Evolutionary conservation across 805 yeast genomes (phyloP), one percentile per base, ranked within the genome.

Genomic region (Starmerella powellii): DNA sequence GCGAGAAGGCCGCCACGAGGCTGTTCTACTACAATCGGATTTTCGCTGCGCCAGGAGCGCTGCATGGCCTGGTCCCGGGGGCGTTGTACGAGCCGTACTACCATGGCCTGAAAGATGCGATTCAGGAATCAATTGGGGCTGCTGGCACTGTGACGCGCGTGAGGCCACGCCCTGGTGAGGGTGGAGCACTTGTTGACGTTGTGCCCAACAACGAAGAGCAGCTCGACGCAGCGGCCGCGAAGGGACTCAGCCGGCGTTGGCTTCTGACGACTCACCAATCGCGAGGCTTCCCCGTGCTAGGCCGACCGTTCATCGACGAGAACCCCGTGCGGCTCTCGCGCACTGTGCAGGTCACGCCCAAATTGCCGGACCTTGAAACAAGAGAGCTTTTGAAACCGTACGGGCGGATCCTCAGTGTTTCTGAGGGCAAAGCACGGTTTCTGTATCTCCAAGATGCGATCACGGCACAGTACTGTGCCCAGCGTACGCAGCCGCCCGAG

Each of bases 291-390:
- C 77, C 81, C 1, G 96, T 91, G 1, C 78, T 80, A 52, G 99
- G 99, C 47, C 67, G 72, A 1, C 98, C 99, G 0, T 88, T 96
- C 95, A 80, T 91, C 46, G 97, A 88, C 63, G 98, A 91, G 58
- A 66, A 91, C 58, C 72, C 83, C 52, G 64, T 95, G 47, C 73
- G 70, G 49, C 94, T 94, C 8, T 75, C 80, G 41, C 62, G 69
- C 8, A 66, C 67, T 12, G 61, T 91, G 19, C 71, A 73, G 41
- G 76, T 88, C 4, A 67, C 70, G 21, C 87, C 5, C 62, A 15
- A 28, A 2, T 36, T 88, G 45, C 71, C 80, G 0, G 93, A 85
- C 49, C 96, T 87, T 59, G 80, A 78, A 41, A 59, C 87, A 40
- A 88, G 87, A 53, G 71, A 81, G 2, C 62, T 85, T 40, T 78